Percentiles rank a stretch among this genome's conserved stretches.
Evolutionary conservation across 495 filamentous ascomycete species (phyloP).

Genomic region (Entonaema liquescens): DNA sequence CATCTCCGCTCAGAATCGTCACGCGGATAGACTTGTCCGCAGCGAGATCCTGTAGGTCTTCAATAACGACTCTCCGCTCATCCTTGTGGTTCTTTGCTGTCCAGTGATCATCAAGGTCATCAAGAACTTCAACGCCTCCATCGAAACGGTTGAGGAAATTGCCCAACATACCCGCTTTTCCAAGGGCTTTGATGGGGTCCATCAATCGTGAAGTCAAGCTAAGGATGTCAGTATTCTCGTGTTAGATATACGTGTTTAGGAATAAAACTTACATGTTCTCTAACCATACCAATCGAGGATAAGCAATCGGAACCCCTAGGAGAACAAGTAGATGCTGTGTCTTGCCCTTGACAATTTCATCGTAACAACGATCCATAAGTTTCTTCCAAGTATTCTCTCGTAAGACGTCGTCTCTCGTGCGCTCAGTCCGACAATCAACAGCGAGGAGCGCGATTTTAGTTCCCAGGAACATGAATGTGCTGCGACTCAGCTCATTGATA

Average conservation of each 20-base stretch:
- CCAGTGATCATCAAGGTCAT: slow-evolving; percentile 96
- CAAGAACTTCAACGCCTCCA: slow-evolving; percentile 90
- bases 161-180: slow-evolving; percentile 81
- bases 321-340: slow-evolving; percentile 90
- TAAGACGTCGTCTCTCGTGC: slow-evolving; percentile 82
- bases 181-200: slow-evolving; percentile 88
- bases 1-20: slow-evolving; percentile 89
- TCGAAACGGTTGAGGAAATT: slow-evolving; percentile 87
- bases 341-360: slow-evolving; percentile 82
- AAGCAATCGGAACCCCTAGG: slow-evolving; percentile 87
- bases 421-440: slow-evolving; percentile 90
- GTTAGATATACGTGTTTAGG: background rate
- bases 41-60: slow-evolving; percentile 89
- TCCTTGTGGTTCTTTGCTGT: slow-evolving; percentile 91
- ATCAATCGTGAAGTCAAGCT: slow-evolving; percentile 85
- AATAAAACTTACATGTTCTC: slow-evolving; percentile 68
- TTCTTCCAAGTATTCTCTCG: slow-evolving; percentile 81
- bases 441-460: slow-evolving; percentile 81
- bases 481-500: slow-evolving; percentile 84
- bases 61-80: slow-evolving; percentile 85
- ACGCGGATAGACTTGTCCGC: slow-evolving; percentile 91
- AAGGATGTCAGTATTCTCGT: slow-evolving; percentile 21
- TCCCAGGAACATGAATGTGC: slow-evolving; percentile 85
- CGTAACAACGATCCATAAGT: slow-evolving; percentile 82
- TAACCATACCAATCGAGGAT: slow-evolving; percentile 83